Evolutionary conservation across 257 asterid genomes (phyloP), one percentile per base, ranked within the genome.

Genomic region (Penstemon davidsonii): DNA sequence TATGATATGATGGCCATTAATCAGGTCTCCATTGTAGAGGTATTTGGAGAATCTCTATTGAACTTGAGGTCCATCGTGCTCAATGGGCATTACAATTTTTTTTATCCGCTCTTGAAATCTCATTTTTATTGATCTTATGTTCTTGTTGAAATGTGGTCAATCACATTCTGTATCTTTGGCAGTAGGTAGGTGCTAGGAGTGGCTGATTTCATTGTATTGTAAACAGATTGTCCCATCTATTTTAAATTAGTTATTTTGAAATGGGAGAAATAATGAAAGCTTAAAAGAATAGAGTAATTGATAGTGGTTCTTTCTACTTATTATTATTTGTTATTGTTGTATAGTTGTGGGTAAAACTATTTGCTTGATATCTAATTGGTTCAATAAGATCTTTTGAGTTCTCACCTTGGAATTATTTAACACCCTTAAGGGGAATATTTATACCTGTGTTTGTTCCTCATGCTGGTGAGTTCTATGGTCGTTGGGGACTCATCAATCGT

Each of bases 1-100:
- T 94, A 94, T 85, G 99, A 91, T 75, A 86, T 94, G 98, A 94
- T 94, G 97, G 95, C 92, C 71, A 42, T 87, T 66, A 90, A 90
- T 78, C 86, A 86, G 8, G 69, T 78, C 49, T 82, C 96, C 70
- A 77, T 94, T 25, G 83, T 85, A 54, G 99, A 94, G 99, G 98
- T 94, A 87, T 50, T 19, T 69, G 55, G 54, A 72, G 60, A 39
- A 38, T 60, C 37, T 45, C 51, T 44, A 49, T 63, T 42, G 43
- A 36, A 8, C 44, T 54, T 61, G 45, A 11, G 66, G 67, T 38
- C 43, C 37, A 33, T 57, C 51, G 42, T 41, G 60, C 58, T 50
- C 62, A 52, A 40, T 42, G 50, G 39, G 42, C 43, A 5, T 42
- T 68, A 37, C 60, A 43, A 49, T 15, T 74, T 44, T 43, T 57